Conservation (phyloP, 1,284 basidiomycete genomes). For the Butyriboletus appendiculatus region DNA sequence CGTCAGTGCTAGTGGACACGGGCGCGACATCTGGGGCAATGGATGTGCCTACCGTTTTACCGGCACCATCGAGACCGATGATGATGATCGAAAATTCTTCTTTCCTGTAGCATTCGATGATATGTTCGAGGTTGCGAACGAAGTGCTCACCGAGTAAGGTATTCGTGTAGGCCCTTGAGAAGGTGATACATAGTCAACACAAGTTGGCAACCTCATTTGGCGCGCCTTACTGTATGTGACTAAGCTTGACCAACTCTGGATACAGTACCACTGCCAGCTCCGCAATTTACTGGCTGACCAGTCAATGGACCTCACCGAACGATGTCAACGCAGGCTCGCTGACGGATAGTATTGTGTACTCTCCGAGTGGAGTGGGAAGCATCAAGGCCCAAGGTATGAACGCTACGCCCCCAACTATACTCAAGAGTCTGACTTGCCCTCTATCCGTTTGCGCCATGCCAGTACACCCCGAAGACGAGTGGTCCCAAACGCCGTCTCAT, state of each 20-base stretch:
- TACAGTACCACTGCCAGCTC: not conserved
- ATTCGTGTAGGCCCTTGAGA: conserved; percentile 85
- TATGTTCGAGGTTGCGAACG: not conserved
- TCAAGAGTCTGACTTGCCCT: not conserved
- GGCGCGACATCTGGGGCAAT: not conserved
- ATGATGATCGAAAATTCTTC: conserved; percentile 95
- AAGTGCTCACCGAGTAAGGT: conserved; percentile 75
- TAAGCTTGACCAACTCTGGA: not conserved
- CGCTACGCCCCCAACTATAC: not conserved
- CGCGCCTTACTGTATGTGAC: too few species aligned
- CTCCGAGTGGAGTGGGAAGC: not conserved
- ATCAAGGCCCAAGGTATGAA: not conserved
- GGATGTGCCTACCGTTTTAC: conserved; percentile 72
- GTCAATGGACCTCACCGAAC: not conserved
- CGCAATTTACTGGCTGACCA: too few species aligned
- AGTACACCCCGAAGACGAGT: not conserved
- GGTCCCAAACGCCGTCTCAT: too few species aligned
- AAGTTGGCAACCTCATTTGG: too few species aligned
- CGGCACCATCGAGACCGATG: conserved; percentile 86
- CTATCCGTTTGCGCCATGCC: not conserved
- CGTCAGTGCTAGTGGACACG: not conserved
- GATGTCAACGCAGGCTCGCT: not conserved
- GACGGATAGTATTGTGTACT: not conserved
- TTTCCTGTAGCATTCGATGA: conserved; percentile 52
- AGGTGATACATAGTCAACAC: conserved; percentile 83